Conservation (phyloP, 768 basidiomycete species). For the Mycena amicta region DNA sequence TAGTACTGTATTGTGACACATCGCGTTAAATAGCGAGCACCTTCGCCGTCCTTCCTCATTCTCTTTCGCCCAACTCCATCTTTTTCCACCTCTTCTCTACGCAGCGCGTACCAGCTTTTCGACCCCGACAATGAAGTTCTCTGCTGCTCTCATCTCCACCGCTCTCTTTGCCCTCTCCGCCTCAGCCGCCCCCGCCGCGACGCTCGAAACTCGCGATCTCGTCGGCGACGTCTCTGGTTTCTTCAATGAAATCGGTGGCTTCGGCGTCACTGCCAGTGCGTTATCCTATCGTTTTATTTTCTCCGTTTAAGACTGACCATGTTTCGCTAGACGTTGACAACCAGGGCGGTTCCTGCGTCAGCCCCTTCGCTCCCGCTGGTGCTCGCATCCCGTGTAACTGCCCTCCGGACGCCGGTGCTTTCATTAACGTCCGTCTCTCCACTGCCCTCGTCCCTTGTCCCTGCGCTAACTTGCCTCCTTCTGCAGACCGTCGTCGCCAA, state of each 20-base stretch:
- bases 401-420: not conserved
- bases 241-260: conserved; percentile 8
- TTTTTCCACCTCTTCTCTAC: no score
- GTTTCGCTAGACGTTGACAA: conserved; percentile 8
- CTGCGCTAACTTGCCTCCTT: not conserved
- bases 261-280: conserved; percentile 9
- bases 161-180: conserved; percentile 10
- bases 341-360: conserved; percentile 5
- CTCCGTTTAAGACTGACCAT: not conserved
- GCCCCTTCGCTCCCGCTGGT: conserved; percentile 2
- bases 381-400: conserved; percentile 10
- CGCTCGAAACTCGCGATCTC: conserved; percentile 5
- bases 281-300: conserved; percentile 1
- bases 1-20: no score
- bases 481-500: conserved; percentile 5
- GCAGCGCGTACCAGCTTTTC: no score
- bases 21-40: no score
- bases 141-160: conserved; percentile 8
- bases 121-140: no score
- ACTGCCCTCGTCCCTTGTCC: not conserved
- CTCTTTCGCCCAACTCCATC: no score
- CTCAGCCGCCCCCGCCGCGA: conserved; percentile 10
- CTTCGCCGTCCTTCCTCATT: no score
- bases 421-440: not conserved
- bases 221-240: conserved; percentile 5